These are phyloP conservation scores for Rubroboletus pulcherrimus DNA, from an alignment of 768 basidiomycete genomes.

Conservation along the genomic window DNA sequence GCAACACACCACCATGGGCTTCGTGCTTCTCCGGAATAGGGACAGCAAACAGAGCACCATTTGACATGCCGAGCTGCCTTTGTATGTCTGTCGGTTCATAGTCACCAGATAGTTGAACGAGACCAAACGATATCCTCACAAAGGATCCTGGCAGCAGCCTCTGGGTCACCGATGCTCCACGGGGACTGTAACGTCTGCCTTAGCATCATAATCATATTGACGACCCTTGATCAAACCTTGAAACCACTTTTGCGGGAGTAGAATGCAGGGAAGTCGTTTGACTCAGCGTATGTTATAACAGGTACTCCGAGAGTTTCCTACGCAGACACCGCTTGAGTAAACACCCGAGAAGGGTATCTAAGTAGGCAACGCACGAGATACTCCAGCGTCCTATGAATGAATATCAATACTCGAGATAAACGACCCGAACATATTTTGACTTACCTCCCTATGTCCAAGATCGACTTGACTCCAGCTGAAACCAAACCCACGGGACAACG, in stretches of 20 bases:
- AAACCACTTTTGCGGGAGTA: slow-evolving; percentile 82
- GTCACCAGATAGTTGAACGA: not conserved
- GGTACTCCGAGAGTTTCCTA: slow-evolving; percentile 96
- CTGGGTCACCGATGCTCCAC: slow-evolving; percentile 65
- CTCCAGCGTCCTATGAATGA: slow-evolving; percentile 62
- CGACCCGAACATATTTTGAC: not conserved
- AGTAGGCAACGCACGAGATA: slow-evolving; percentile 52
- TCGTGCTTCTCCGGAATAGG: slow-evolving; percentile 85
- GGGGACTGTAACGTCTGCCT: slow-evolving; percentile 54
- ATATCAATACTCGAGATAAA: not conserved
- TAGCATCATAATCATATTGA: not conserved
- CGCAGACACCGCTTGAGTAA: not conserved
- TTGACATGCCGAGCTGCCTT: slow-evolving; percentile 63
- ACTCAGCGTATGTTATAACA: slow-evolving; percentile 72
- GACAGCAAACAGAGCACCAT: slow-evolving; percentile 79
- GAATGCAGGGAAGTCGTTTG: slow-evolving; percentile 91
- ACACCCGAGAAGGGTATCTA: not conserved
- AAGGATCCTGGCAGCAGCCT: slow-evolving; percentile 68
- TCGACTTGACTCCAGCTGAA: slow-evolving; percentile 92
- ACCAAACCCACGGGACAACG: slow-evolving; percentile 89
- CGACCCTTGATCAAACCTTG: slow-evolving; percentile 37
- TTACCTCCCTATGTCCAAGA: slow-evolving; percentile 85
- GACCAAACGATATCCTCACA: slow-evolving; percentile 43
- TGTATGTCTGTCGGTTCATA: slow-evolving; percentile 52
- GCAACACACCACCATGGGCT: slow-evolving; percentile 60